Conservation (phyloP, 257 asterid genomes). For the Misopates orontium region DNA sequence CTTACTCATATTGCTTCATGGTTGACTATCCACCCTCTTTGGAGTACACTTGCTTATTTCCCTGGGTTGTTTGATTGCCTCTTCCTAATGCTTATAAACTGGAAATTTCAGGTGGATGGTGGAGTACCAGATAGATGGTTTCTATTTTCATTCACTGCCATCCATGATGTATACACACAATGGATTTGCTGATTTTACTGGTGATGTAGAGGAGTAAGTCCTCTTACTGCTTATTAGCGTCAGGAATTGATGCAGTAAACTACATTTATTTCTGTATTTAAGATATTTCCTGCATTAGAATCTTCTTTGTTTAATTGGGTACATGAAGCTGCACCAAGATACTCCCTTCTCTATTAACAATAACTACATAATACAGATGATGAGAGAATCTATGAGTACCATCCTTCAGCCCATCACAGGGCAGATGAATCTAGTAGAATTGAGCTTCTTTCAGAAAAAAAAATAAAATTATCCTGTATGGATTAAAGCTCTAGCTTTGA, state of each 20-base stretch:
- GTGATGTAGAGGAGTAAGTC: slow-evolving; percentile 93
- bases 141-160: slow-evolving; percentile 88
- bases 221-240: slow-evolving; percentile 25
- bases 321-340: slow-evolving; percentile 4
- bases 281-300: not conserved
- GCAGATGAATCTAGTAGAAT: not conserved
- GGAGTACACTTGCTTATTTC: not conserved
- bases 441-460: slow-evolving; percentile 16
- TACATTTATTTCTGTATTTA: slow-evolving; percentile 1
- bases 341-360: slow-evolving; percentile 3
- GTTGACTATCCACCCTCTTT: slow-evolving; percentile 8
- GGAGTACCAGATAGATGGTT: slow-evolving; percentile 95
- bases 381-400: slow-evolving; percentile 1
- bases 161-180: slow-evolving; percentile 98
- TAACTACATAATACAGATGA: slow-evolving; percentile 7
- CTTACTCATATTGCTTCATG: slow-evolving; percentile 14
- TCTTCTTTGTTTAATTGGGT: not conserved
- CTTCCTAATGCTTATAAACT: slow-evolving; percentile 29
- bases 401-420: not conserved
- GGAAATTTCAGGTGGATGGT: slow-evolving; percentile 77
- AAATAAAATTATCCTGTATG: slow-evolving; percentile 20
- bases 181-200: slow-evolving; percentile 92
- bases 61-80: slow-evolving; percentile 18
- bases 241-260: slow-evolving; percentile 9
- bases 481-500: slow-evolving; percentile 5